These are phyloP conservation scores for Backusella tarrabulga DNA, from an alignment of 192 early-diverging fungal species.

Conservation along the genomic window DNA sequence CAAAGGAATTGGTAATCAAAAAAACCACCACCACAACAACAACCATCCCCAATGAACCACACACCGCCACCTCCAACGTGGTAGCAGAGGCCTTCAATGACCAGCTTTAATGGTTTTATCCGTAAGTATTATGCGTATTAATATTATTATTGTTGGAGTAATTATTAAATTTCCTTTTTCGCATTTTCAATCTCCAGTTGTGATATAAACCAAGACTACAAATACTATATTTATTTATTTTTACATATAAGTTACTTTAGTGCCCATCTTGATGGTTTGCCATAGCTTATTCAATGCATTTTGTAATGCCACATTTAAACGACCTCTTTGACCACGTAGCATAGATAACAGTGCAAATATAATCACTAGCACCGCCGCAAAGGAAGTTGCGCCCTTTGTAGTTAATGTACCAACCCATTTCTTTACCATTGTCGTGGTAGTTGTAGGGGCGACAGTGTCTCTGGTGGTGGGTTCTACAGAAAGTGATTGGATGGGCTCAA, in stretches of 20 bases:
- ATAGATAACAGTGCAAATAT: constrained; percentile 20
- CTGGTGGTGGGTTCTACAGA: background rate
- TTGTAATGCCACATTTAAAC: constrained; percentile 12
- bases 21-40: no score
- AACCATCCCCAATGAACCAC: no score
- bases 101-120: no score
- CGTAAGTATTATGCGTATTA: no score
- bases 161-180: no score
- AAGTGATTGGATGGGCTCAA: background rate
- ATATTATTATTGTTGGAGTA: no score
- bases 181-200: no score
- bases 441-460: background rate
- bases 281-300: constrained; percentile 27
- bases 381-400: constrained; percentile 10
- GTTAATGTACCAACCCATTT: constrained; percentile 16
- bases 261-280: constrained; percentile 39
- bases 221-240: background rate
- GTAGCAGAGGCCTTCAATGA: no score
- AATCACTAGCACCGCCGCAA: constrained; percentile 12
- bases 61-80: no score
- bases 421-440: constrained; percentile 1
- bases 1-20: no score
- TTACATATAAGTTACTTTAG: constrained; percentile 41
- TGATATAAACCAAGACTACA: background rate
- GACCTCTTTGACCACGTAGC: constrained; percentile 7